Evolutionary conservation across 345 rosid genomes (phyloP), one percentile per base, ranked within the genome.

Genomic region (Linum tenue): DNA sequence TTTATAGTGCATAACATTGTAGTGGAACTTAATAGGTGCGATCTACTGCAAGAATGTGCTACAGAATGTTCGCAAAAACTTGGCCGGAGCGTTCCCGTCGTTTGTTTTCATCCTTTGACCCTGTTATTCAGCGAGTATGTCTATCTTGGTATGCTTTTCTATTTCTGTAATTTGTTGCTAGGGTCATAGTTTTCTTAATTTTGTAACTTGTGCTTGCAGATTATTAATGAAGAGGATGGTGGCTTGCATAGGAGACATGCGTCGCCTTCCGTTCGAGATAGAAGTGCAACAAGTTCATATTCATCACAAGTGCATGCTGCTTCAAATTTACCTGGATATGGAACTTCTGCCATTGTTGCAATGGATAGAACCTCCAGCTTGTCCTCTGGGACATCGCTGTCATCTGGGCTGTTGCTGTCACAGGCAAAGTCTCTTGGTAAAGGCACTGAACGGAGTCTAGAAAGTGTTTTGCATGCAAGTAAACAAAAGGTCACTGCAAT

Each of bases 41-140:
- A 62, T 84, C 99, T 62, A 90, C 88, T 68, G 96, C 99, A 63
- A 83, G 99, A 79, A 94, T 84, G 91, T 94, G 99, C 87, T 94
- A 94, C 78, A 83, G 96, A 81, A 79, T 94, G 91, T 94, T 90
- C 79, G 81, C 96, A 67, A 94, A 89, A 77, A 94, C 99, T 17
- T 94, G 99, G 99, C 97, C 97, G 43, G 97, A 88, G 69, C 95
- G 97, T 60, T 88, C 99, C n/a, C 90, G 92, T 55, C 92, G 92
- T 68, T 80, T 94, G 70, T 90, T 90, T 84, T 79, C 82, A 64
- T 90, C 90, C 67, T 90, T 94, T 78, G 99, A 94, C 80, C 89
- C 92, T 74, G 99, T 77, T 73, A 94, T 94, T 74, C 99, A 90
- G 73, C 92, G 99, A 88, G 99, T 90, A 86, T 66, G 70, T 58